Evolutionary conservation across 192 early-diverging fungal genomes (phyloP), one percentile per base, ranked within the genome.

Genomic region (Coemansia sp.): DNA sequence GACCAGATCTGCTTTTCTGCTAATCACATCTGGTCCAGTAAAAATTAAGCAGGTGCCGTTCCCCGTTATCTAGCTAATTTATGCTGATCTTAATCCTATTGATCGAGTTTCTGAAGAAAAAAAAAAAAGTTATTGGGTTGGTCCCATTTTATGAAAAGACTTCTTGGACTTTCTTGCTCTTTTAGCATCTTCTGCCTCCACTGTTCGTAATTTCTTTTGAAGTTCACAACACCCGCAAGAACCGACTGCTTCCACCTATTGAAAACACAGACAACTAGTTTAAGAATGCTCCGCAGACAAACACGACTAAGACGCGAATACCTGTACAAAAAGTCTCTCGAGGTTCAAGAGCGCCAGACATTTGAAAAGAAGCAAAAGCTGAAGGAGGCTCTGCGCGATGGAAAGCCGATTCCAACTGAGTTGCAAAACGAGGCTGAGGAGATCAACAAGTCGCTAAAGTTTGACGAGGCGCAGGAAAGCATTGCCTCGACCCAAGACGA

Each of bases 271-370:
- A 42, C n/a, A 51, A 32, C 36, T n/a, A 6, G 46, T 63, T 56
- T 26, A 21, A 9, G 21, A 54, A 54, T 54, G 77, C 55, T 94
- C 68, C 89, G 95, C 58, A 85, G 94, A 82, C 90, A 96, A 61
- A 88, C 93, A 37, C 90, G 97, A 40, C 85, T 92, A 62, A 86
- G 97, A 47, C 78, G 95, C 71, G 97, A 99, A 84, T 99, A 96
- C 67, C 88, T 99, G 40, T 98, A 97, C 88, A 89, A 90, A 77
- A 99, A 99, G 85, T 91, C 95, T 11, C 86, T 97, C 8, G 97
- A 99, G 86, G 83, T 90, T 41, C 94, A 97, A 76, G 95, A 99
- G 48, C 87, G 87, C 69, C 88, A 88, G 67, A 96, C 94, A 58
- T 95, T 90, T 74, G 97, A 99, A 58, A 86, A 91, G 65, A 98